A percentile compares a stretch with the other conserved stretches of the same genome.
Conservation (phyloP, 2,329 filamentous ascomycete species). For the Biscogniauxia sp. region DNA sequence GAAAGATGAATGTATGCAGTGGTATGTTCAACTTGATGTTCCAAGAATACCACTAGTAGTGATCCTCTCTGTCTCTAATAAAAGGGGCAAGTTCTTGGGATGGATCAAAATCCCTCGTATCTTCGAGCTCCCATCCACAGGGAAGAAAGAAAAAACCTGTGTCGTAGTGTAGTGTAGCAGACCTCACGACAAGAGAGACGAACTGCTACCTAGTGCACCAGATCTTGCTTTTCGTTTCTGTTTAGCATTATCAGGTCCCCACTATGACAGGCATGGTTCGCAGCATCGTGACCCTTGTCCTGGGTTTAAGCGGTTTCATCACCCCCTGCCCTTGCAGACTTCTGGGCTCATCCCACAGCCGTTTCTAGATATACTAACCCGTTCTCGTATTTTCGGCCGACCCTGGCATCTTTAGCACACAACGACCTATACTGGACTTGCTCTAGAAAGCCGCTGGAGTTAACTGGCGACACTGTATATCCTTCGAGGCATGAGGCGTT, state of each 20-base stretch:
- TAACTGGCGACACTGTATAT: background rate
- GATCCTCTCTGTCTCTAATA: background rate
- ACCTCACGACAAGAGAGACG: background rate
- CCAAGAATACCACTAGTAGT: background rate
- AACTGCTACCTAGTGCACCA: slow-evolving; percentile 7
- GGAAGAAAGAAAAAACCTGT: background rate
- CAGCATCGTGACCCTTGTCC: slow-evolving; percentile 19
- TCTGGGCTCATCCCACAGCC: slow-evolving; percentile 20
- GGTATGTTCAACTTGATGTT: background rate
- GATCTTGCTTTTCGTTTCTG: slow-evolving; percentile 17
- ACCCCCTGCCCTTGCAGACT: slow-evolving; percentile 32
- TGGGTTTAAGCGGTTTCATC: slow-evolving; percentile 32
- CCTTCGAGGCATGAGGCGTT: background rate
- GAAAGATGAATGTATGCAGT: background rate
- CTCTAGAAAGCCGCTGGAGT: background rate
- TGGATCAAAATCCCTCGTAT: background rate
- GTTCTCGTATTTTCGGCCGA: slow-evolving; percentile 25
- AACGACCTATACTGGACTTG: background rate
- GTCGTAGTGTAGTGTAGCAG: background rate
- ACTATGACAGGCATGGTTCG: slow-evolving; percentile 24
- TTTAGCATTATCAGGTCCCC: slow-evolving; percentile 21
- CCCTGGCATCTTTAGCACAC: slow-evolving; percentile 7
- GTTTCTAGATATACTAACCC: slow-evolving; percentile 25
- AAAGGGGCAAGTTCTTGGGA: background rate
- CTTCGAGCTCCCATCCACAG: background rate